Evolutionary conservation across 345 rosid species (phyloP), one percentile per base, ranked within the genome.

Genomic region (Toxicodendron radicans): DNA sequence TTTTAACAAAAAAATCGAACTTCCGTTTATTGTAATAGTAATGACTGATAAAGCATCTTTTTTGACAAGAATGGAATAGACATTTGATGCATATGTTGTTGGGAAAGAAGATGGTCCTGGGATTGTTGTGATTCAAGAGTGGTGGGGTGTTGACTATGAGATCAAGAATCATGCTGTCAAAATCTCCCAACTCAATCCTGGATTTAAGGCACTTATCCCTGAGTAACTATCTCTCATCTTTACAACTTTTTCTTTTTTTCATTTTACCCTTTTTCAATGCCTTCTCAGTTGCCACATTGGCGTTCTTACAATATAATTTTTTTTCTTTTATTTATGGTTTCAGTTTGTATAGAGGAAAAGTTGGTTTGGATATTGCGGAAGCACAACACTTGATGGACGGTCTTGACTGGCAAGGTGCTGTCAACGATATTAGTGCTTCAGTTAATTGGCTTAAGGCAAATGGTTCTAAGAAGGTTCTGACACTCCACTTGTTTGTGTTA

Each of bases 71-170:
- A 12, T 58, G 71, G 70, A 68, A 70, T 74, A 95, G 99, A 81
- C 90, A 23, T 92, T 93, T 84, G 98, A 95, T 76, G 99, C 97
- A 0, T 95, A 90, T 68, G 91, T 95, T 61, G 90, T 95, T 43
- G 98, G 99, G 48, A 91, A 91, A 87, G 97, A 91, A 23, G 89
- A 87, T 58, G 97, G 94, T 13, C 97, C 97, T 0, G 99, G 99
- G 46, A 87, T 93, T 53, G 94, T 95, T 20, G 97, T 95, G 81
- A 79, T 95, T 66, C 98, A 95, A 66, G 99, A 95, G 78, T 95
- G 99, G 99, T 95, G 99, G 98, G 99, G 98, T 65, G 95, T 92
- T 79, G 99, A 95, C 76, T 95, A 79, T 62, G 98, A 95, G 87
- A 83, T 92, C 85, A 95, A 92, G 85, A 92, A 95, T 79, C 99